Percentiles rank a stretch among this genome's conserved stretches.
Evolutionary conservation across 768 basidiomycete species (phyloP).

Genomic region (Leccinum variicolor): DNA sequence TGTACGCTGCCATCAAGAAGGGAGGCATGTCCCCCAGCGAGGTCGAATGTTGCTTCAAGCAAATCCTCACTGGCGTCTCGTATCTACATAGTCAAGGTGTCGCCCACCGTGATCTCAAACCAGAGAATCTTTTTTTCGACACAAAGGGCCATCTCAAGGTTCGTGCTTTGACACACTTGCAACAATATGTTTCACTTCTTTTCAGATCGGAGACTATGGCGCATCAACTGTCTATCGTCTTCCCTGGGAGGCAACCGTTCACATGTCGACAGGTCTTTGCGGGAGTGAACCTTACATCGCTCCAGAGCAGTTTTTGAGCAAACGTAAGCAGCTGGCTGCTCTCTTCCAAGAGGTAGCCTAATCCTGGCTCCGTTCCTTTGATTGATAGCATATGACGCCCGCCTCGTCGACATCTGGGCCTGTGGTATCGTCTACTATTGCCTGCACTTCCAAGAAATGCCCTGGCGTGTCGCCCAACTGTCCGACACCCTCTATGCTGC

Average conservation of each 20-base stretch:
- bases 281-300: conserved; percentile 99
- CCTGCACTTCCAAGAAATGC: conserved; percentile 95
- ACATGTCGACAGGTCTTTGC: conserved; percentile 95
- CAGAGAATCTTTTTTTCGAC: conserved; percentile 96
- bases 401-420: conserved; percentile 97
- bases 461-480: conserved; percentile 92
- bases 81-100: conserved; percentile 97
- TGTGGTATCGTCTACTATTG: conserved; percentile 98
- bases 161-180: conserved; percentile 14
- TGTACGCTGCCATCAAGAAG: conserved; percentile 98
- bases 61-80: conserved; percentile 82
- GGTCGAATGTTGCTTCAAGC: conserved; percentile 98
- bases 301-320: conserved; percentile 93
- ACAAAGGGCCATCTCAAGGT: conserved; percentile 92
- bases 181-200: conserved; percentile 11
- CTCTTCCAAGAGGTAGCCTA: conserved; percentile 37
- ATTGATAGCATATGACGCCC: conserved; percentile 86
- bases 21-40: conserved; percentile 89
- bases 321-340: conserved; percentile 69
- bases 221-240: conserved; percentile 98
- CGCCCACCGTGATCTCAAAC: conserved; percentile 97
- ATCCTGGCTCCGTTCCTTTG: conserved; percentile 21
- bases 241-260: conserved; percentile 96
- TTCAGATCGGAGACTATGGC: conserved; percentile 95
- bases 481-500: conserved; percentile 77